phyloP scores from a whole-genome alignment of 2,329 filamentous ascomycete species.

The Beauveria asiatica region DNA sequence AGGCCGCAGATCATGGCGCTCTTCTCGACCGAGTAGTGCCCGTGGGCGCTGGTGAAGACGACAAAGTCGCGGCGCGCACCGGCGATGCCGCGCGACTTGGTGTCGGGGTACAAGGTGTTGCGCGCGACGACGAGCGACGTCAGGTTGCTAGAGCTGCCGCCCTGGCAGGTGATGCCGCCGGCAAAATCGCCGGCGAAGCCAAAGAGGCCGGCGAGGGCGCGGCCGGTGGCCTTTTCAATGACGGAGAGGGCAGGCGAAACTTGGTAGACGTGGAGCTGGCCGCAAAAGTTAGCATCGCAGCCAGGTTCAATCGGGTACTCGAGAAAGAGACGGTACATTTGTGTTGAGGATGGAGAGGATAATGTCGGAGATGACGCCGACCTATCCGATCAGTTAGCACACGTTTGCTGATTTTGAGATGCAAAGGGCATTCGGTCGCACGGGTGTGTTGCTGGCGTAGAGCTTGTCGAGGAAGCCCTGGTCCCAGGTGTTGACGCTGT shows the following conservation, averaged over 20 bases:
- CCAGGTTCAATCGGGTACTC: too few relatives aligned
- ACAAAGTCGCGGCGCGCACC: constrained; percentile 68
- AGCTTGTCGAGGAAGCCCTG: constrained; percentile 95
- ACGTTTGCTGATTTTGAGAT: not conserved
- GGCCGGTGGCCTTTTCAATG: constrained; percentile 76
- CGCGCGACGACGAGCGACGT: constrained; percentile 80
- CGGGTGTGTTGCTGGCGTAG: constrained; percentile 81
- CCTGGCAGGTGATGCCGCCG: constrained; percentile 70
- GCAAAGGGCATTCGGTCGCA: constrained; percentile 35
- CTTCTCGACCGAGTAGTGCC: constrained; percentile 93
- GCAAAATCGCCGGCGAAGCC: constrained; percentile 63
- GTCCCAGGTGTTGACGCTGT: constrained; percentile 97
- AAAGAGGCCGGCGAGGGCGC: constrained; percentile 65
- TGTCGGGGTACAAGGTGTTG: constrained; percentile 72
- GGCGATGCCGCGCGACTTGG: constrained; percentile 64
- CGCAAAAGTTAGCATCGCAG: not conserved
- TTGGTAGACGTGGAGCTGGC: constrained; percentile 77
- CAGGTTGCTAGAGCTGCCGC: constrained; percentile 76
- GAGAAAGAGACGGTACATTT: constrained; percentile 45
- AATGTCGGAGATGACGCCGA: constrained; percentile 77
- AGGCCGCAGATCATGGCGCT: constrained; percentile 86
- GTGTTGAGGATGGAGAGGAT: constrained; percentile 83
- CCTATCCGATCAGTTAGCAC: constrained; percentile 32
- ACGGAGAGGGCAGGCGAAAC: constrained; percentile 83
- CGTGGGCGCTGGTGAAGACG: constrained; percentile 80